Percentiles rank a stretch among this genome's conserved stretches.
phyloP scores from a whole-genome alignment of 2,329 filamentous ascomycete genomes.

The Cordyceps farinosa region DNA sequence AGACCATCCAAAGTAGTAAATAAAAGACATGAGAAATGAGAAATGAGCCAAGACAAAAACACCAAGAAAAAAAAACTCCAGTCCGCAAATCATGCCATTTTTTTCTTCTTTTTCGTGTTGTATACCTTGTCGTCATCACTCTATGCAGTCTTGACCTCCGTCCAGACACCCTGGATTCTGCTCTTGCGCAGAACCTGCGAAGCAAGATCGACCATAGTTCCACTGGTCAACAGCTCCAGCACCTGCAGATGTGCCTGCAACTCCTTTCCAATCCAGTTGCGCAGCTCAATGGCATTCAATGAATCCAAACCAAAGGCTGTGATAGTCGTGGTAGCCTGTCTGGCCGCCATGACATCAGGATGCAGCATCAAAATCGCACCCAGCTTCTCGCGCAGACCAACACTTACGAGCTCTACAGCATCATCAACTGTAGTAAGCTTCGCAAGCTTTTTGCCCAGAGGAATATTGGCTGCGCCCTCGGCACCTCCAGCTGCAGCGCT shows the following conservation, averaged over 20 bases:
- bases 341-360: conserved; percentile 22
- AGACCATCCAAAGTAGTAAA: neutral
- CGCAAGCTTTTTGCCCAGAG: conserved; percentile 22
- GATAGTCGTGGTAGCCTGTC: conserved; percentile 24
- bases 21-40: neutral
- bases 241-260: conserved; percentile 50
- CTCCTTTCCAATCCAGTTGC: conserved; percentile 49
- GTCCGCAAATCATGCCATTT: neutral
- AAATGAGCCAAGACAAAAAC: neutral
- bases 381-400: conserved; percentile 30
- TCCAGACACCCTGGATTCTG: conserved; percentile 24
- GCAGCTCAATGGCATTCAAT: conserved; percentile 47
- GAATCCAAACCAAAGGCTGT: conserved; percentile 40
- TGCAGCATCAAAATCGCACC: conserved; percentile 33
- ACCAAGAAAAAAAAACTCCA: conserved; percentile 1
- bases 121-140: neutral
- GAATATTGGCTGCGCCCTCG: conserved; percentile 16
- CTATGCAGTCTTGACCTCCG: conserved; percentile 6
- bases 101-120: neutral
- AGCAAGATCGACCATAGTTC: conserved; percentile 26
- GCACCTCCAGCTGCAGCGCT: conserved; percentile 18
- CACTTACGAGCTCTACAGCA: conserved; percentile 26
- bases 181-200: conserved; percentile 26
- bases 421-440: conserved; percentile 20
- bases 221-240: conserved; percentile 49